A percentile compares a stretch with the other conserved stretches of the same genome.
phyloP scores from a whole-genome alignment of 139 green algal species.

The Desmodesmus armatus region DNA sequence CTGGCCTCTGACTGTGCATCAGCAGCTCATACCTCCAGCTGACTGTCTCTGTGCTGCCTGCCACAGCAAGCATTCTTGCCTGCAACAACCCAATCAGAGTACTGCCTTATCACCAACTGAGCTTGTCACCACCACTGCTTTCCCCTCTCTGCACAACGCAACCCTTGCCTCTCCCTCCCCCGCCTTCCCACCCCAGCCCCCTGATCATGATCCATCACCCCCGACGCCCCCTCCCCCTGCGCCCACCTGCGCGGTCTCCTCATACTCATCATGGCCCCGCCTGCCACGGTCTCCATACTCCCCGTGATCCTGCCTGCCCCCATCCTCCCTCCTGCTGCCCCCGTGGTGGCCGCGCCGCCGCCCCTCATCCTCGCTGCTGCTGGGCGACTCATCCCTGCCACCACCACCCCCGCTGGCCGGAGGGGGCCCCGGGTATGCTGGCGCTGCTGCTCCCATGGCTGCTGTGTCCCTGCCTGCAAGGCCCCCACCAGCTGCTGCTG shows the following conservation, averaged over 20 bases:
- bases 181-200: not conserved
- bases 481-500: slow-evolving; percentile 2
- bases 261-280: slow-evolving; percentile 28
- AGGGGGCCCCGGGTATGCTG: slow-evolving; percentile 19
- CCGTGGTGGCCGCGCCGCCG: slow-evolving; percentile 10
- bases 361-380: slow-evolving; percentile 34
- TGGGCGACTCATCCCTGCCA: slow-evolving; percentile 1
- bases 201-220: too few species aligned
- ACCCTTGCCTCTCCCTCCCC: not conserved
- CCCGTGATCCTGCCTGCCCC: too few species aligned
- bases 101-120: not conserved
- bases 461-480: slow-evolving; percentile 6
- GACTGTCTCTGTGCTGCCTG: too few species aligned
- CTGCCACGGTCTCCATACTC: slow-evolving; percentile 42
- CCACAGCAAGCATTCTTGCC: not conserved
- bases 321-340: slow-evolving; percentile 35
- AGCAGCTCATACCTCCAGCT: too few species aligned
- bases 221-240: not conserved
- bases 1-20: too few species aligned
- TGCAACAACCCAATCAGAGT: too few species aligned
- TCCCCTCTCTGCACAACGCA: not conserved
- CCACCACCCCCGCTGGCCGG: not conserved
- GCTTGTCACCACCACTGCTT: too few species aligned
- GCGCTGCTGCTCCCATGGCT: slow-evolving; percentile 12
- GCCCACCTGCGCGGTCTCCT: slow-evolving; percentile 43